Evolutionary conservation across 306 rosid species (phyloP).

Genomic region (Acacia confusa): DNA sequence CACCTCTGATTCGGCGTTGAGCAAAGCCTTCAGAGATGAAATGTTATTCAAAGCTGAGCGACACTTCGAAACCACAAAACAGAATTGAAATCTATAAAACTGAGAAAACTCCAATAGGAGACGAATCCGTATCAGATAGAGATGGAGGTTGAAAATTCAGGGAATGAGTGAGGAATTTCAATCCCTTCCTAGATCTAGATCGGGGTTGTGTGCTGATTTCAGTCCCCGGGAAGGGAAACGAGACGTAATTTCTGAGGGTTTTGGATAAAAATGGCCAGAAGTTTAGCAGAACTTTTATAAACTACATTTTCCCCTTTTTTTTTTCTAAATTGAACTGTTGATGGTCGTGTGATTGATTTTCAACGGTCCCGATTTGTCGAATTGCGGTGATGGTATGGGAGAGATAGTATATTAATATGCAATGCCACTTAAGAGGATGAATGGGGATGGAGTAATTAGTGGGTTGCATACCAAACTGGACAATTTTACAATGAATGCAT

Average conservation of each 20-base stretch:
- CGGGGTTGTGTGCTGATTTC: neutral
- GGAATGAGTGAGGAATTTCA: neutral
- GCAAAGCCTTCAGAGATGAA: constrained; percentile 14
- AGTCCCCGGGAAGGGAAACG: neutral
- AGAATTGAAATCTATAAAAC: neutral
- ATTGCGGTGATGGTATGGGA: neutral
- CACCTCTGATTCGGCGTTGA: neutral
- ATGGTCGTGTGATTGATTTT: neutral
- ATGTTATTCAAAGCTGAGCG: constrained; percentile 1
- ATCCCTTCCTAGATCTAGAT: neutral
- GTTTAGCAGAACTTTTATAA: neutral
- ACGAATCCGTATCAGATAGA: neutral
- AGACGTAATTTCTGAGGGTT: neutral
- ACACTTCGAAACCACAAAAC: neutral
- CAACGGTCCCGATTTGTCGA: neutral
- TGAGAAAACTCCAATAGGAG: constrained; percentile 1
- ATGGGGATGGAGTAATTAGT: neutral
- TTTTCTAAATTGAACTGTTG: neutral
- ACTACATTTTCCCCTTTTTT: too few relatives aligned
- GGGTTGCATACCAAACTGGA: neutral
- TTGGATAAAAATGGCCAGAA: neutral
- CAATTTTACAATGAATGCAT: neutral
- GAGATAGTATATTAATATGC: neutral
- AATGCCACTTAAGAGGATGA: neutral
- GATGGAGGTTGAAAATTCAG: neutral